phyloP scores from a whole-genome alignment of 257 asterid genomes.

The Prunella vulgaris region DNA sequence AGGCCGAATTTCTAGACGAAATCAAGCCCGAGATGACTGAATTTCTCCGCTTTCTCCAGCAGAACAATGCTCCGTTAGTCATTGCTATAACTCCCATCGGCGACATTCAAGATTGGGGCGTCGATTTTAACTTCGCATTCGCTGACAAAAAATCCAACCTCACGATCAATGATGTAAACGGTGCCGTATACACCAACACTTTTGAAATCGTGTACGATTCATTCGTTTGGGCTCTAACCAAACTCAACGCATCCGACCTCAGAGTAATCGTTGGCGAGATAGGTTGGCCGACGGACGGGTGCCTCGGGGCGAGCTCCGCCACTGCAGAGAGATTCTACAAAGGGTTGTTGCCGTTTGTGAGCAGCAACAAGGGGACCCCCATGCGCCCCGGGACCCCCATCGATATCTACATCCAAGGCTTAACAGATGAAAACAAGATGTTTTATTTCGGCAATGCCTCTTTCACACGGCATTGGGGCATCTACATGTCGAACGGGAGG shows the following conservation, averaged over 20 bases:
- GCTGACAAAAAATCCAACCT: slow-evolving; percentile 2
- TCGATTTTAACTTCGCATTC: slow-evolving; percentile 29
- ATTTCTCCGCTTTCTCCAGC: not conserved
- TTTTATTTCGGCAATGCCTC: not conserved
- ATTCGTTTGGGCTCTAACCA: slow-evolving; percentile 29
- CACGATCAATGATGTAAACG: slow-evolving; percentile 10
- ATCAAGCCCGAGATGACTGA: slow-evolving; percentile 8
- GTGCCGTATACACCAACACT: slow-evolving; percentile 25
- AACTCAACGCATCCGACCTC: slow-evolving; percentile 11
- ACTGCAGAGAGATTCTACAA: slow-evolving; percentile 33
- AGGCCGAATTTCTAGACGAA: slow-evolving; percentile 34
- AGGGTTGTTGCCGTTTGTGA: slow-evolving; percentile 23
- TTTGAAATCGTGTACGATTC: slow-evolving; percentile 35
- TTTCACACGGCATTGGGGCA: slow-evolving; percentile 40
- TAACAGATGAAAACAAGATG: not conserved
- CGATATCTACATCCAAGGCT: not conserved
- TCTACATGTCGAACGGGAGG: slow-evolving; percentile 37
- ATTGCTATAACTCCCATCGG: slow-evolving; percentile 10
- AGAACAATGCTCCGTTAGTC: slow-evolving; percentile 21
- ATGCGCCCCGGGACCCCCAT: slow-evolving; percentile 31
- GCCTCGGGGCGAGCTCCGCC: slow-evolving; percentile 3
- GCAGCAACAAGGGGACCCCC: slow-evolving; percentile 38
- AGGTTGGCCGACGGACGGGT: slow-evolving; percentile 57
- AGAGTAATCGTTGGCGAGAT: slow-evolving; percentile 24
- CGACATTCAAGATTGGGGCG: accelerated